Conservation (phyloP, 306 rosid genomes). For the Rosa lucieae region DNA sequence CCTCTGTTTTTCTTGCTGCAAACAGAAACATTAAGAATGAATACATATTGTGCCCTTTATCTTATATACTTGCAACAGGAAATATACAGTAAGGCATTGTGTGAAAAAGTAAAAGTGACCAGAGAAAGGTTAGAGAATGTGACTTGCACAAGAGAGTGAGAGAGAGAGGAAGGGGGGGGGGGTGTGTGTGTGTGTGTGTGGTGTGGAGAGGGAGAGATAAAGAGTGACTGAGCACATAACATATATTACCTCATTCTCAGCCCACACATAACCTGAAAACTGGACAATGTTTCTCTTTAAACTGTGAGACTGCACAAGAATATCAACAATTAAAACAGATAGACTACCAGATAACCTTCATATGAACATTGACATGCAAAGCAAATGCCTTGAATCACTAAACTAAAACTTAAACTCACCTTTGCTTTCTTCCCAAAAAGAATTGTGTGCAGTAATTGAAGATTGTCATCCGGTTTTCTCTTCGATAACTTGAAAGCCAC, state of each 20-base stretch:
- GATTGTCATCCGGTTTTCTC: constrained; percentile 90
- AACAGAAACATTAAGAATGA: constrained; percentile 20
- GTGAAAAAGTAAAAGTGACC: neutral
- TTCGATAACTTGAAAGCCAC: constrained; percentile 94
- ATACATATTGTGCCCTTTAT: neutral
- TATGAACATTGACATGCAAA: neutral
- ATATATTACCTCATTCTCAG: constrained; percentile 70
- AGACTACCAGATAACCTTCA: neutral
- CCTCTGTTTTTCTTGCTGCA: constrained; percentile 73
- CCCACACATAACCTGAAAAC: constrained; percentile 89
- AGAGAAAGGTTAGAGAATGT: neutral
- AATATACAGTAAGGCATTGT: neutral
- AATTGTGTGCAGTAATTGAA: constrained; percentile 74
- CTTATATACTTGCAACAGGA: neutral
- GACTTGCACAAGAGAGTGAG: neutral
- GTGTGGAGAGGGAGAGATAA: too few species aligned
- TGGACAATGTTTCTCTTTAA: constrained; percentile 69
- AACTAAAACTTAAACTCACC: constrained; percentile 40
- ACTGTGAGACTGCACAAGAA: constrained; percentile 55
- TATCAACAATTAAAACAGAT: constrained; percentile 18
- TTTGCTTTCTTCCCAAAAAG: constrained; percentile 87
- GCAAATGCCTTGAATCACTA: constrained; percentile 6
- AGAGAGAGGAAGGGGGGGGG: too few species aligned
- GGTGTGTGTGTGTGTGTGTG: too few species aligned
- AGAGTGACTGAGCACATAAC: neutral